Base-by-base conservation (phyloP, 139 green algal genomes). In the Chlamydomonas asymmetrica region DNA sequence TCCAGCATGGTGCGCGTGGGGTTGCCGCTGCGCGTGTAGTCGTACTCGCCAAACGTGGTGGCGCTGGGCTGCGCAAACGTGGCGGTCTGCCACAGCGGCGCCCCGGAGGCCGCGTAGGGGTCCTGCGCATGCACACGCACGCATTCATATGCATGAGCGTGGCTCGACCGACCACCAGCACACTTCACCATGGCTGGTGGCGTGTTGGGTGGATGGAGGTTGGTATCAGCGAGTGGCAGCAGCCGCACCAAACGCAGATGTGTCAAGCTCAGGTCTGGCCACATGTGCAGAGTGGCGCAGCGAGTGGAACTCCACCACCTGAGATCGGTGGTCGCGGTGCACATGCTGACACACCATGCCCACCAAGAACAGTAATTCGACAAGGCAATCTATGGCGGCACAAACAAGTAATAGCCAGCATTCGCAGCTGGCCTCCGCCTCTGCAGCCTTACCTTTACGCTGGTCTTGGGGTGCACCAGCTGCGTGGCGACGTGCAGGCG, bases 11-110 rank as follows among this genome's bases (percentile, higher is more conserved):
- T 86, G 20, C 96, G 74, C 0, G 97, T 99, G 35, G 97, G 97
- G 85, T 99, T 99, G 43, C 96, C 96, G 35, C 82, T 94, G 72
- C 97, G 91, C 0, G 92, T 97, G 92, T 99, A 99, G 85, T 99
- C 97, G 80, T 98, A 99, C 22, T 84, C 78, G 0, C 94, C 94
- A 52, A 84, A 88, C 31, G 92, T 88, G 10, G 89, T 96, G 5
- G 95, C 91, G 38, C 66, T 86, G 10, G 94, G 92, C 84, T 97
- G 90, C 40, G 83, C 83, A 79, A 90, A 94, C 22, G 84, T 99
- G 34, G 95, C 93, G 2, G 96, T 99, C 85, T 99, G 97, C 80
- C 98, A 99, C 56, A 99, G 79, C 1, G 96, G 96, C 2, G 93
- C 82, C 43, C 86, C 84, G n/a, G 85, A 89, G 29, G 92, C 88